These are phyloP conservation scores for Saitoella complicata DNA, from an alignment of 805 yeast genomes.

Conservation along the genomic window DNA sequence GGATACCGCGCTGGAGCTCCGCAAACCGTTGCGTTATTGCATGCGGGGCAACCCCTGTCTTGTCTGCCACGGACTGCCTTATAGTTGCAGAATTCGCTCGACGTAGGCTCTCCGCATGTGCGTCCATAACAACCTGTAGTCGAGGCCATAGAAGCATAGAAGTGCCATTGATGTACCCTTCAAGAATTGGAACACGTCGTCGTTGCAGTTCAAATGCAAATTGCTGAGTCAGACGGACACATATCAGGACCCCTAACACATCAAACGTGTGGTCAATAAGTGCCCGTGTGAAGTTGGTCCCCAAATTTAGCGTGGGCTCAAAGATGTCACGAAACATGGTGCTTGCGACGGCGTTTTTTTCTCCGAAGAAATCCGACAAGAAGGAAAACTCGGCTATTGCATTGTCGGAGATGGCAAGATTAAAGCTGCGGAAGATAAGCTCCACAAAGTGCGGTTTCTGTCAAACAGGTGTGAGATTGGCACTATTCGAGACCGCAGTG, in stretches of 20 bases:
- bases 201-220: constrained; percentile 52
- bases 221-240: constrained; percentile 54
- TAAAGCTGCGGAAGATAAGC: constrained; percentile 54
- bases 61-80: background rate
- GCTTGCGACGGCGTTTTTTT: constrained; percentile 3
- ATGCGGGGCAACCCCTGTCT: constrained; percentile 28
- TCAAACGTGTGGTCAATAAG: constrained; percentile 34
- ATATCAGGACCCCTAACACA: constrained; percentile 58
- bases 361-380: constrained; percentile 48
- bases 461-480: background rate
- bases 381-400: constrained; percentile 62
- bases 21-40: constrained; percentile 69
- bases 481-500: background rate
- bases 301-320: constrained; percentile 34
- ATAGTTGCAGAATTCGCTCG: background rate
- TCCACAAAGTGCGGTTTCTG: constrained; percentile 43
- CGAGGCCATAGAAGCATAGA: constrained; percentile 70
- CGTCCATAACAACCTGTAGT: constrained; percentile 59
- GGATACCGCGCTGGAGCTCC: constrained; percentile 49
- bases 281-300: constrained; percentile 32
- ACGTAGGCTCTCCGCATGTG: constrained; percentile 58
- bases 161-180: constrained; percentile 51
- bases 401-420: constrained; percentile 59
- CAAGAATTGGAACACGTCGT: constrained; percentile 52
- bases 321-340: constrained; percentile 21